These are phyloP conservation scores for Phaseolus lunatus DNA, from an alignment of 306 rosid species.

Conservation along the genomic window DNA sequence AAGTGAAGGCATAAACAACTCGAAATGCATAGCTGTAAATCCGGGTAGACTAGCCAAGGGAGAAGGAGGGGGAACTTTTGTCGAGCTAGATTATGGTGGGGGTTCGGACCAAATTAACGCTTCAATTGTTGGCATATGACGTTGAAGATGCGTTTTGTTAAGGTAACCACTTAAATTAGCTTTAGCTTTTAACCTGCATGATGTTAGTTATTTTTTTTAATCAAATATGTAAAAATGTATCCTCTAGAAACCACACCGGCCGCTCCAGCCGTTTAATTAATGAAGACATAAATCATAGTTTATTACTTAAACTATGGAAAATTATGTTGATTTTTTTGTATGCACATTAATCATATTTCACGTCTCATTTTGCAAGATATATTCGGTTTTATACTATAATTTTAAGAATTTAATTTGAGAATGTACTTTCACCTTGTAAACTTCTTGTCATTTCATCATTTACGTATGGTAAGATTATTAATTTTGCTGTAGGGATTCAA, in stretches of 20 bases:
- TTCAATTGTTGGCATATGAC: conserved; percentile 72
- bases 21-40: conserved; percentile 77
- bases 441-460: too few relatives aligned
- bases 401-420: too few relatives aligned
- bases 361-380: too few relatives aligned
- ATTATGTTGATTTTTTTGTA: too few relatives aligned
- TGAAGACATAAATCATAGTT: neutral
- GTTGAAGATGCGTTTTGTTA: conserved; percentile 16
- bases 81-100: conserved; percentile 73
- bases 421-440: too few relatives aligned
- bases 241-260: neutral
- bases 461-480: too few relatives aligned
- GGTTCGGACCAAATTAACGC: conserved; percentile 61
- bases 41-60: conserved; percentile 96
- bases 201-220: neutral
- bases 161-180: conserved; percentile 17
- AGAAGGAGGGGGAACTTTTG: conserved; percentile 97
- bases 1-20: conserved; percentile 52
- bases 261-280: neutral
- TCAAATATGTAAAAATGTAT: neutral
- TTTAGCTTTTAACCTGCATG: neutral
- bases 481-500: too few relatives aligned
- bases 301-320: neutral
- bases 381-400: too few relatives aligned
- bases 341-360: too few relatives aligned